Evolutionary conservation across 441 rosid species (phyloP).

Genomic region (Jatropha podagrica): DNA sequence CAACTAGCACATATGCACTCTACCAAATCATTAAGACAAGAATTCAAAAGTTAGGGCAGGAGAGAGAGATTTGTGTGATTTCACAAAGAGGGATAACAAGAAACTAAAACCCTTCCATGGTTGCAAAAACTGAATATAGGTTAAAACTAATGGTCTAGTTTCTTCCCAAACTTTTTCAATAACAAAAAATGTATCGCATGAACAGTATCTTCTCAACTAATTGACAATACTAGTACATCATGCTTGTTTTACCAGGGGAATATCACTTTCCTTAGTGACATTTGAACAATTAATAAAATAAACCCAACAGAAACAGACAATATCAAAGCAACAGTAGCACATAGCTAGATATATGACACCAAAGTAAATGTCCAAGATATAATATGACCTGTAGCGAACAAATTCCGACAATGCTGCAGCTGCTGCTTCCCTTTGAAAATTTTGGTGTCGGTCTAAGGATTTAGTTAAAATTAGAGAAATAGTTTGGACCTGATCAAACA

Average conservation of each 20-base stretch:
- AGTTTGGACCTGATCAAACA: constrained; percentile 62
- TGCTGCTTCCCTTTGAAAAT: constrained; percentile 93
- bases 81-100: too few species aligned
- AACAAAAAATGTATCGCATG: not conserved
- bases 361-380: constrained; percentile 2
- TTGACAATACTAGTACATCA: too few species aligned
- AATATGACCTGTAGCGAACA: constrained; percentile 72
- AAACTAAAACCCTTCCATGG: too few species aligned
- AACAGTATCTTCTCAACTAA: not conserved
- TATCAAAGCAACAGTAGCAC: not conserved
- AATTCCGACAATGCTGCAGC: constrained; percentile 98
- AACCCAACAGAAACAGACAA: not conserved
- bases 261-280: not conserved
- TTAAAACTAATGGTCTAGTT: too few species aligned
- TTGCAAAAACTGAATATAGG: too few species aligned
- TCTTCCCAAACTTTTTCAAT: not conserved
- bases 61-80: too few species aligned
- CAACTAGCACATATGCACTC: too few species aligned
- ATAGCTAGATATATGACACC: not conserved
- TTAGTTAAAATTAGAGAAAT: constrained; percentile 81
- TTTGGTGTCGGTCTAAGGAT: constrained; percentile 70
- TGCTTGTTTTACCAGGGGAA: not conserved
- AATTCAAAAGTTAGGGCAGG: too few species aligned
- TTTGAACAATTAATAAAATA: not conserved
- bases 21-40: too few species aligned